Conservation (phyloP, 2,329 filamentous ascomycete species). For the Diaporthe velutina region DNA sequence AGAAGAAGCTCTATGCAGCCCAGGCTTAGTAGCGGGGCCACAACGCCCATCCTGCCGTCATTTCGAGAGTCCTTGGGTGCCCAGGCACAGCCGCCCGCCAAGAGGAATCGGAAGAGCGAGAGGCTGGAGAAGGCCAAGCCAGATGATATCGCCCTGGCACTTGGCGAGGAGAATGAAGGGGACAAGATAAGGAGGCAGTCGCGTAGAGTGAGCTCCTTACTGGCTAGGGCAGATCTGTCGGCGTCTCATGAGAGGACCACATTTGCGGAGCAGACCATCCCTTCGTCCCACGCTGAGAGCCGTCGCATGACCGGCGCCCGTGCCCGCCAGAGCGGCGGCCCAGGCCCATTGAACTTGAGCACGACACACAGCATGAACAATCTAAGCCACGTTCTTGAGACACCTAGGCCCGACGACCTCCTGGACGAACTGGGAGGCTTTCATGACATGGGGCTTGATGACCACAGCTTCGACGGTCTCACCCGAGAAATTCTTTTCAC, state of each 20-base stretch:
- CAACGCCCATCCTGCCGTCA: slow-evolving; percentile 77
- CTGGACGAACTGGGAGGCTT: slow-evolving; percentile 80
- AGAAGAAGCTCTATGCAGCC: slow-evolving; percentile 76
- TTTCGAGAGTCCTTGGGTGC: slow-evolving; percentile 82
- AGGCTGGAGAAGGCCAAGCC: slow-evolving; percentile 58
- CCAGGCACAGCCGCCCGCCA: slow-evolving; percentile 62
- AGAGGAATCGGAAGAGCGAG: slow-evolving; percentile 66
- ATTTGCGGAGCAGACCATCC: slow-evolving; percentile 77
- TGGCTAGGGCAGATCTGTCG: slow-evolving; percentile 88
- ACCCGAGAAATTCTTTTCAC: slow-evolving; percentile 79
- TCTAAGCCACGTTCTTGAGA: slow-evolving; percentile 68
- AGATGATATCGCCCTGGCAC: slow-evolving; percentile 74
- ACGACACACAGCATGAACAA: slow-evolving; percentile 61
- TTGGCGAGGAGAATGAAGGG: slow-evolving; percentile 76
- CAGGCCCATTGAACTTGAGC: slow-evolving; percentile 24
- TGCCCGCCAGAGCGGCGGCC: slow-evolving; percentile 69
- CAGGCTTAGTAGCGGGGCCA: slow-evolving; percentile 78
- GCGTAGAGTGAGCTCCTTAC: slow-evolving; percentile 89
- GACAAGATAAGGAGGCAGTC: slow-evolving; percentile 70
- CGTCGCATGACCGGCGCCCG: slow-evolving; percentile 77
- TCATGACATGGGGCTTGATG: slow-evolving; percentile 78
- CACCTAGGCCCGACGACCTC: slow-evolving; percentile 68
- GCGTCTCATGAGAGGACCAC: slow-evolving; percentile 84
- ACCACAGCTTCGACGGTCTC: slow-evolving; percentile 78
- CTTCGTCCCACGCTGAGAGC: slow-evolving; percentile 56